Base-by-base conservation (phyloP, 148 eudicot species). In the Chenopodium formosanum region DNA sequence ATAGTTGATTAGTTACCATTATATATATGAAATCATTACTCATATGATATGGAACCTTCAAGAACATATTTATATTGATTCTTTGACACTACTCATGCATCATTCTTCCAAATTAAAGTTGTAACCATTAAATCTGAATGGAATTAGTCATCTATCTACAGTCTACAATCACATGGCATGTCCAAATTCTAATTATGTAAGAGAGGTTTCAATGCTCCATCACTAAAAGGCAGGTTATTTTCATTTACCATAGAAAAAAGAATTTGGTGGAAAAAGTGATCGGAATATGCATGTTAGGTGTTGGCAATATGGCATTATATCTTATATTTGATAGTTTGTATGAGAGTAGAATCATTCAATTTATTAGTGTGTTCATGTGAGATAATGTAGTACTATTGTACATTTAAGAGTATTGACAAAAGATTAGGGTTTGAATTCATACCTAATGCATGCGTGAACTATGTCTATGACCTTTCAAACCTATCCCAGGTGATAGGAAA, bases 161-260 rank as follows among this genome's bases (percentile, higher is more conserved):
- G 76, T 50, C 32, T 4, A 73, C 17, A 50, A 74, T 52, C 63
- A 74, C 77, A 52, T 74, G 76, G 56, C 34, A 74, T 74, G 76
- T 74, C 76, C 27, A 50, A 74, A 53, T 74, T 25, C 29, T 44
- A 46, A 40, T 34, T 20, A 71, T 71, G 29, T 71, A 71, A 48
- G 4, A 44, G 12, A 70, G 74, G 74, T n/a, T 34, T 34, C 32
- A 31, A 29, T 31, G 71, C 34, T 40, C 17, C 5, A 44, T 48
- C 10, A 48, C 52, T 48, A 48, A 40, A 40, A 40, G 44, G 44
- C 52, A 48, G 11, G 52, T 9, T 48, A 48, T 48, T 9, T 70
- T 47, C 47, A 5, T 17, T 32, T 32, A 14, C 47, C 2, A 40
- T 5, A 22, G 11, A 22, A 47, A 11, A 44, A 1, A 11, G 25